Conservation (phyloP, 2,329 filamentous ascomycete genomes). For the Pestalotiopsis sp. region DNA sequence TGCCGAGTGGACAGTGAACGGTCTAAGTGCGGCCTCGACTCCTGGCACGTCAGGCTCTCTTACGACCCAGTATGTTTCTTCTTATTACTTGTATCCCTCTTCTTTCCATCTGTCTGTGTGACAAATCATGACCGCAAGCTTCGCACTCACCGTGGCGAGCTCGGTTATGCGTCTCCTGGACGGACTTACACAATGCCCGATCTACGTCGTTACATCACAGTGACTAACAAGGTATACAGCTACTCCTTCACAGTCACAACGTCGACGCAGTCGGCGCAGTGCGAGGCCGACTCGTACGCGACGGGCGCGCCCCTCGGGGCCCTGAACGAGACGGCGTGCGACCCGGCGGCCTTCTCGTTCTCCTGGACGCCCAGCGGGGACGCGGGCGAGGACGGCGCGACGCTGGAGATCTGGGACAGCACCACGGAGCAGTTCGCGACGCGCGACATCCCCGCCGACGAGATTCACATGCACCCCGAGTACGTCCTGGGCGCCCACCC, state of each 20-base stretch:
- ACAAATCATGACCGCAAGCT: not conserved
- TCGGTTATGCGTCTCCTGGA: no score
- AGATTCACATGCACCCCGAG: not conserved
- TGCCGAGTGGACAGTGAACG: conserved; percentile 2
- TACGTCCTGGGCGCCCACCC: not conserved
- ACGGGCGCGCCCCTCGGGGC: not conserved
- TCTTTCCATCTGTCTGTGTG: not conserved
- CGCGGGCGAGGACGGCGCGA: not conserved
- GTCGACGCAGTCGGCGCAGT: not conserved
- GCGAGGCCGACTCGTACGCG: not conserved
- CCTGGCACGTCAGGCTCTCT: not conserved
- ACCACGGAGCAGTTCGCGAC: not conserved
- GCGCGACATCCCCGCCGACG: not conserved
- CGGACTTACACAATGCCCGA: no score
- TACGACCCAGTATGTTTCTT: not conserved
- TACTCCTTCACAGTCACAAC: conserved; percentile 4
- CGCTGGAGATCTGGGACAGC: conserved; percentile 1
- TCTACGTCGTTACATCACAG: no score
- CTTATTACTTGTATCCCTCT: not conserved
- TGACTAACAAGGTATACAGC: not conserved
- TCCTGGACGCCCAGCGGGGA: conserved; percentile 2
- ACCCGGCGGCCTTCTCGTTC: conserved; percentile 1
- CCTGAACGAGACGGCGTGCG: not conserved
- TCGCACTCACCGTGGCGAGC: not conserved
- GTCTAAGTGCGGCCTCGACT: not conserved